These are phyloP conservation scores for Xylariomycetidae sp. DNA, from an alignment of 2,329 filamentous ascomycete genomes.

Conservation along the genomic window DNA sequence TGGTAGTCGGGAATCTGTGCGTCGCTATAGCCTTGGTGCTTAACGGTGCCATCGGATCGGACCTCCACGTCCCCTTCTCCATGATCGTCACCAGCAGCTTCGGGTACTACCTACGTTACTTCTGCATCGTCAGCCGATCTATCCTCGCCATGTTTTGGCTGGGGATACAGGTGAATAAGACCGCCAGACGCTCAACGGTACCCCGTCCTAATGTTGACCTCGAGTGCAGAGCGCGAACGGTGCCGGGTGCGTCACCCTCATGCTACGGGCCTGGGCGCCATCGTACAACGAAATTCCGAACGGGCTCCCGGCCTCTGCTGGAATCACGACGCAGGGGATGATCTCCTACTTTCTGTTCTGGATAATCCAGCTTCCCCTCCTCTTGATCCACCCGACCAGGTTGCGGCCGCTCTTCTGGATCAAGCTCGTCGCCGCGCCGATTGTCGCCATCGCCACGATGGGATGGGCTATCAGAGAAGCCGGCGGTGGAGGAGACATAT, in stretches of 20 bases:
- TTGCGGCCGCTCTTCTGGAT: slow-evolving; percentile 42
- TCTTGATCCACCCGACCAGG: slow-evolving; percentile 27
- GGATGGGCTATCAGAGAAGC: slow-evolving; percentile 58
- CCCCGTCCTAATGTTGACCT: neutral
- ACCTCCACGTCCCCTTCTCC: slow-evolving; percentile 44
- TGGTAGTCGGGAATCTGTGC: slow-evolving; percentile 55
- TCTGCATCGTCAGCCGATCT: slow-evolving; percentile 34
- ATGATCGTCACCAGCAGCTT: slow-evolving; percentile 40
- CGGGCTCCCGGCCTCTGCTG: slow-evolving; percentile 41
- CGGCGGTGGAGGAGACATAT: slow-evolving; percentile 42
- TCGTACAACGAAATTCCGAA: slow-evolving; percentile 51
- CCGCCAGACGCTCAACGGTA: neutral
- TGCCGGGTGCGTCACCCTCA: slow-evolving; percentile 42
- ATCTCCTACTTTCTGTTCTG: slow-evolving; percentile 46
- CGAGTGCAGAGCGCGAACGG: slow-evolving; percentile 50
- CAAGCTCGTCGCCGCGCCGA: slow-evolving; percentile 47
- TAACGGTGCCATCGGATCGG: slow-evolving; percentile 43
- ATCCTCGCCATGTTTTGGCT: slow-evolving; percentile 53
- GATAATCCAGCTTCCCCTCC: slow-evolving; percentile 31
- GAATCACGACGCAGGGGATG: slow-evolving; percentile 53
- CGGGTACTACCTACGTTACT: slow-evolving; percentile 39
- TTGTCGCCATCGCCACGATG: slow-evolving; percentile 58
- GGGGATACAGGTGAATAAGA: slow-evolving; percentile 43
- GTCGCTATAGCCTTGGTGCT: slow-evolving; percentile 49
- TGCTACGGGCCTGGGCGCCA: slow-evolving; percentile 47